Percentiles rank a stretch among this genome's conserved stretches.
Conservation (phyloP, 2,329 filamentous ascomycete genomes). For the Elsinoe ampelina region DNA sequence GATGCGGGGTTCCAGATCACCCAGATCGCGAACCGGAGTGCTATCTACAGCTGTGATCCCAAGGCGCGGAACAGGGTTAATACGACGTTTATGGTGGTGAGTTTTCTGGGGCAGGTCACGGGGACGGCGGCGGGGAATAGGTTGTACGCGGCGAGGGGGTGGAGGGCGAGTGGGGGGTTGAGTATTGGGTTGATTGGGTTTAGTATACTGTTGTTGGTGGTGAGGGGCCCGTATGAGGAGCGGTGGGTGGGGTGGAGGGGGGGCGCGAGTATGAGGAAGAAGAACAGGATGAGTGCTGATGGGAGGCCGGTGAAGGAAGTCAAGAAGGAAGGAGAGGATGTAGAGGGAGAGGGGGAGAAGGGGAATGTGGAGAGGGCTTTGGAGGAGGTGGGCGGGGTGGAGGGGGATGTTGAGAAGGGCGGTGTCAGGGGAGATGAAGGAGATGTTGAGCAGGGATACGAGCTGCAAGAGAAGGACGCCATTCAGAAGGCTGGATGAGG, state of each 20-base stretch:
- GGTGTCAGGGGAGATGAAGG: constrained; percentile 13
- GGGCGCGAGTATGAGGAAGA: constrained; percentile 43
- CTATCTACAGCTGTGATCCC: constrained; percentile 62
- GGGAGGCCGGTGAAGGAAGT: constrained; percentile 25
- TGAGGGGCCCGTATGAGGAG: constrained; percentile 47
- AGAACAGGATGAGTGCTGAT: constrained; percentile 32
- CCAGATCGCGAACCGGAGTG: constrained; percentile 62
- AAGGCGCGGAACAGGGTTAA: constrained; percentile 67
- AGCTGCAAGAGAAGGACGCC: background rate
- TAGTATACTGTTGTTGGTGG: constrained; percentile 22
- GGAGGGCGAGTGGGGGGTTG: constrained; percentile 47
- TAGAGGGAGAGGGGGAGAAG: background rate
- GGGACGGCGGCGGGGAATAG: constrained; percentile 49
- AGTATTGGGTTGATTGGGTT: constrained; percentile 46
- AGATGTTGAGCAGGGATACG: background rate
- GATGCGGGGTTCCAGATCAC: constrained; percentile 65
- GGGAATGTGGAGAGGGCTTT: constrained; percentile 21
- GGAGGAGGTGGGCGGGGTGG: constrained; percentile 20
- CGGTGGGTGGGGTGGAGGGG: constrained; percentile 54
- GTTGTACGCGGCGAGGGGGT: constrained; percentile 48
- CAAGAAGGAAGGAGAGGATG: too few relatives aligned
- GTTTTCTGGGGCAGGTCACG: constrained; percentile 66
- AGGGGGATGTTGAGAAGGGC: constrained; percentile 26
- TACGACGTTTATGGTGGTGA: constrained; percentile 70
- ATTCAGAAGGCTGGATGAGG: constrained; percentile 10